These are phyloP conservation scores for Pichia sp. DNA, from an alignment of 1,139 yeast genomes.

Conservation along the genomic window DNA sequence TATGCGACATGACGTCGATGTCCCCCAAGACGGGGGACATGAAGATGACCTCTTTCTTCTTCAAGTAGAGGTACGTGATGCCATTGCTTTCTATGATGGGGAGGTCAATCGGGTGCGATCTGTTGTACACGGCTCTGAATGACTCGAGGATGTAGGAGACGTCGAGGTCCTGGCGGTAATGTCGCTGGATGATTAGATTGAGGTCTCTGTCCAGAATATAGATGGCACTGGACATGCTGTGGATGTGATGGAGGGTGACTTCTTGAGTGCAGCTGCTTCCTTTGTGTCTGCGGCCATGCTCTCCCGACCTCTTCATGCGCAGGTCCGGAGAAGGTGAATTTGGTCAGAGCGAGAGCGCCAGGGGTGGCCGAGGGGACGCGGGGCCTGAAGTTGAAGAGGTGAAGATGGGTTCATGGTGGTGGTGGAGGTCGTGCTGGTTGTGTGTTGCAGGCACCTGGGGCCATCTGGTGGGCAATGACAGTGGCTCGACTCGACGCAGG, in stretches of 20 bases:
- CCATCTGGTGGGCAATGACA: not conserved
- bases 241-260: not conserved
- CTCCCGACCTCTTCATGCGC: no score
- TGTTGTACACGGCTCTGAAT: slow-evolving; percentile 32
- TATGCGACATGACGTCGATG: slow-evolving; percentile 52
- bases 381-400: no score
- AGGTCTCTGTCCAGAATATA: slow-evolving; percentile 60
- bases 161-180: slow-evolving; percentile 54
- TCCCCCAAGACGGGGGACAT: slow-evolving; percentile 47
- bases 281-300: no score
- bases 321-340: no score
- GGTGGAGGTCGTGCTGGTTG: no score
- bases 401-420: no score
- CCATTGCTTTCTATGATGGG: slow-evolving; percentile 36
- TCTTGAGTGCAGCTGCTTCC: no score
- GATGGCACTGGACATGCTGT: slow-evolving; percentile 52
- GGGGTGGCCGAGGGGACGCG: no score
- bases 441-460: no score
- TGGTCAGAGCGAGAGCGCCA: no score
- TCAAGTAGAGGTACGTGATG: slow-evolving; percentile 51
- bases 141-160: slow-evolving; percentile 37
- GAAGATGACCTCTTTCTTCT: slow-evolving; percentile 51
- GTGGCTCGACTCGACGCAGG: slow-evolving; percentile 10
- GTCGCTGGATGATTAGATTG: slow-evolving; percentile 54
- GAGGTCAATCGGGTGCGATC: slow-evolving; percentile 7